Evolutionary conservation across 2,329 filamentous ascomycete species (phyloP).

Genomic region (Boeremia exigua): DNA sequence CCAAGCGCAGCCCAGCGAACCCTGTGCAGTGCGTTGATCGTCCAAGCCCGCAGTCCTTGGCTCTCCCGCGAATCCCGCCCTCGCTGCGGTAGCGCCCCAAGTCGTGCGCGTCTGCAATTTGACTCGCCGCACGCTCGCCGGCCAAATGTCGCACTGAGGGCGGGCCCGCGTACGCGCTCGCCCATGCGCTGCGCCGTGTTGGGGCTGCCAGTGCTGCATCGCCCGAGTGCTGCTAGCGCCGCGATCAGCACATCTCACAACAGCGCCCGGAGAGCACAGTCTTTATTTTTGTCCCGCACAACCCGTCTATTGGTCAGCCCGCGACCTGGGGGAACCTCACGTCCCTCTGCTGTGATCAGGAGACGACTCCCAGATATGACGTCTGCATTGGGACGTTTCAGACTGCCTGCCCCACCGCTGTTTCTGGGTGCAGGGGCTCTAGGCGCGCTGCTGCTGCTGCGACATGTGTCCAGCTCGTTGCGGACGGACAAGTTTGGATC

Average conservation of each 20-base stretch:
- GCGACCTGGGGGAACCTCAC: slow-evolving; percentile 4
- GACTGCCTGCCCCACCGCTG: slow-evolving; percentile 24
- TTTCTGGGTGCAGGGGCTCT: slow-evolving; percentile 36
- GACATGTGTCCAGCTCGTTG: slow-evolving; percentile 28
- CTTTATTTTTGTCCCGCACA: slow-evolving; percentile 26
- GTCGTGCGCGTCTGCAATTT: slow-evolving; percentile 17
- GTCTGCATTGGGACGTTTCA: slow-evolving; percentile 22
- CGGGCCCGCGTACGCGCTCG: too few relatives aligned
- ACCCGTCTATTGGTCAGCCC: slow-evolving; percentile 26
- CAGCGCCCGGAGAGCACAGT: slow-evolving; percentile 1
- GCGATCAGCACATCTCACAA: slow-evolving; percentile 10
- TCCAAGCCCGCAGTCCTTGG: slow-evolving; percentile 17
- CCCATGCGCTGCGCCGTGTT: not conserved
- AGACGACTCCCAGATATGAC: slow-evolving; percentile 17
- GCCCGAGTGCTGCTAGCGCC: slow-evolving; percentile 9
- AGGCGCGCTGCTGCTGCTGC: slow-evolving; percentile 31
- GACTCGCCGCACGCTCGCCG: slow-evolving; percentile 2
- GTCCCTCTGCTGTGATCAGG: slow-evolving; percentile 19
- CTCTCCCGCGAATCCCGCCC: slow-evolving; percentile 14
- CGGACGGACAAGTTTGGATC: slow-evolving; percentile 20
- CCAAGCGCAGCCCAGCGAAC: slow-evolving; percentile 13
- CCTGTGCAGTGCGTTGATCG: slow-evolving; percentile 15
- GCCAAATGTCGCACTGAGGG: not conserved
- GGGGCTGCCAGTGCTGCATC: not conserved
- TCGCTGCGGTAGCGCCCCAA: slow-evolving; percentile 9